These are phyloP conservation scores for Colletotrichum lentis DNA, from an alignment of 2,329 filamentous ascomycete species.

Conservation along the genomic window DNA sequence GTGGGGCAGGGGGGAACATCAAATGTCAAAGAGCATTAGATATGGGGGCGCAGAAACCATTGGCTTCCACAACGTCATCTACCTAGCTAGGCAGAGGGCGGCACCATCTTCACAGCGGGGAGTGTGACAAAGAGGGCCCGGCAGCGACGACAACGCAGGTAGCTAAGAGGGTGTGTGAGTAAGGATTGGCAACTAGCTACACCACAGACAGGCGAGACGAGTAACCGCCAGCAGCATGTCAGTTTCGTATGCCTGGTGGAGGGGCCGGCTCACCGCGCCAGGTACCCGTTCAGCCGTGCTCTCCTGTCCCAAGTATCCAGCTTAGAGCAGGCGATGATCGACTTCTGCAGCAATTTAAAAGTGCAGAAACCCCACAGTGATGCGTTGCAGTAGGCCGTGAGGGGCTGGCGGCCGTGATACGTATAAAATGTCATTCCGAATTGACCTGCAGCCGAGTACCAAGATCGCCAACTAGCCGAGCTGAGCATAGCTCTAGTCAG, in stretches of 20 bases:
- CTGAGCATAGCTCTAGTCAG: conserved; percentile 1
- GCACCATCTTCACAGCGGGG: conserved; percentile 14
- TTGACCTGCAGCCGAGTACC: conserved; percentile 13
- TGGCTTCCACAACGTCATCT: conserved; percentile 26
- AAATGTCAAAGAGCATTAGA: conserved; percentile 26
- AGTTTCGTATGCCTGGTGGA: conserved; percentile 1
- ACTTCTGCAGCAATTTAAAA: conserved; percentile 2
- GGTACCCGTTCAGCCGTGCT: conserved; percentile 11
- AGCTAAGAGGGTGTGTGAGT: conserved; percentile 4
- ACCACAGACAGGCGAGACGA: conserved; percentile 17
- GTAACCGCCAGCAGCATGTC: conserved; percentile 13
- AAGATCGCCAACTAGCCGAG: conserved; percentile 8
- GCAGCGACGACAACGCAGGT: background rate
- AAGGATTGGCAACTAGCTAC: conserved; percentile 9
- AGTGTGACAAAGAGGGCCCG: conserved; percentile 20
- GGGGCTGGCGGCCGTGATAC: background rate
- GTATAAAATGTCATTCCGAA: background rate
- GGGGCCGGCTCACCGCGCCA: background rate
- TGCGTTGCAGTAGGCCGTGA: background rate
- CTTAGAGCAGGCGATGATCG: background rate
- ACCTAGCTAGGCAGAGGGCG: conserved; percentile 1
- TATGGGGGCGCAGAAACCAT: conserved; percentile 19
- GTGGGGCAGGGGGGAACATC: background rate
- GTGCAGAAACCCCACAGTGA: background rate
- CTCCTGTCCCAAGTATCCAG: background rate